Percentiles rank a stretch among this genome's conserved stretches.
phyloP scores from a whole-genome alignment of 2,329 filamentous ascomycete species.

The Microsporum ferrugineum region DNA sequence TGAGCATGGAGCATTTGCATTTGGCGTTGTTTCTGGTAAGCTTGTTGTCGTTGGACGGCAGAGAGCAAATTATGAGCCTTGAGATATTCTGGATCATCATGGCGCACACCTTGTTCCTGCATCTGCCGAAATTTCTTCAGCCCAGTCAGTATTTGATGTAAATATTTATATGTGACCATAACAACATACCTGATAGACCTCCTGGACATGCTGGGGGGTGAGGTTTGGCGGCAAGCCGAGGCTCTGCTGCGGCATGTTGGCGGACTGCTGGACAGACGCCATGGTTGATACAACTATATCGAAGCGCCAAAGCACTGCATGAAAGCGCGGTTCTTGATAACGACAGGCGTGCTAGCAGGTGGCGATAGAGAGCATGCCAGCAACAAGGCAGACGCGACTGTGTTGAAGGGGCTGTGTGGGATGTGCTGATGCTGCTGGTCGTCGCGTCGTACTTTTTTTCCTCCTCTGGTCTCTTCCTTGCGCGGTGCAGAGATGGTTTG shows the following conservation, averaged over 20 bases:
- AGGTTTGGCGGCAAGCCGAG: constrained; percentile 53
- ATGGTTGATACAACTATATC: constrained; percentile 28
- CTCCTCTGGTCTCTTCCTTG: not conserved
- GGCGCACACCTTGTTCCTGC: constrained; percentile 71
- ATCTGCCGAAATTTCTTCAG: constrained; percentile 75
- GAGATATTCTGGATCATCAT: constrained; percentile 75
- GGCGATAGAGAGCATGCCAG: not conserved
- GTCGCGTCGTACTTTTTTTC: not conserved
- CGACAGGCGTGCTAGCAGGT: not conserved
- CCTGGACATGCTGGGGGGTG: constrained; percentile 66
- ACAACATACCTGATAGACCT: constrained; percentile 45
- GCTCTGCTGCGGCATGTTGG: constrained; percentile 52
- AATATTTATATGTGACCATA: not conserved
- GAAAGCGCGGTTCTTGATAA: not conserved
- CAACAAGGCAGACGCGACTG: constrained; percentile 3
- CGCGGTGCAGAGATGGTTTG: not conserved
- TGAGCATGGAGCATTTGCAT: constrained; percentile 36
- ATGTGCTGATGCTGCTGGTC: constrained; percentile 2
- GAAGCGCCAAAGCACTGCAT: not conserved
- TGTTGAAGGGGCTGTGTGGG: not conserved
- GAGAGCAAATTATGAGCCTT: constrained; percentile 67
- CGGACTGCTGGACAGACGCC: constrained; percentile 42
- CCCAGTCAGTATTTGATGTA: not conserved
- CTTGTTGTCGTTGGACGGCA: constrained; percentile 54
- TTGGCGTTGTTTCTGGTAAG: constrained; percentile 46